These are phyloP conservation scores for Venturia pyrina DNA, from an alignment of 2,329 filamentous ascomycete genomes.

Conservation along the genomic window DNA sequence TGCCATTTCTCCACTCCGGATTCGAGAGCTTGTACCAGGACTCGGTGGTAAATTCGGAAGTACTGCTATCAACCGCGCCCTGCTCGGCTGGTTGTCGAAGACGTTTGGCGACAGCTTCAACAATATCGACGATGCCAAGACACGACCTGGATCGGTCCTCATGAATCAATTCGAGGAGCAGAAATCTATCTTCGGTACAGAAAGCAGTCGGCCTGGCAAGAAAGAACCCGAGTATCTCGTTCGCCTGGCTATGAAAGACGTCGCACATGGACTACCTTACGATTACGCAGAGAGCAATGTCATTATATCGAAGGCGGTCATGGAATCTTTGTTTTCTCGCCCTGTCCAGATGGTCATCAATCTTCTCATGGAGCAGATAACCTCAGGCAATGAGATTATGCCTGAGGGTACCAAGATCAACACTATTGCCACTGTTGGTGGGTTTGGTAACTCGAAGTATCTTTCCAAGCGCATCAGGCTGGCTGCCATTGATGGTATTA, in stretches of 20 bases:
- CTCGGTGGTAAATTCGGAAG: not conserved
- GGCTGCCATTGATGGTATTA: too few relatives aligned
- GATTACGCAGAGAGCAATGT: not conserved
- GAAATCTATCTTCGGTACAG: not conserved
- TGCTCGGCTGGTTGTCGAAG: not conserved
- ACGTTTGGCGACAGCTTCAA: not conserved
- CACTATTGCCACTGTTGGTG: too few relatives aligned
- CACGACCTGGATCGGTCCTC: not conserved
- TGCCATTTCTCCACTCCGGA: not conserved
- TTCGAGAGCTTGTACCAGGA: not conserved
- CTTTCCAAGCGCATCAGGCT: too few relatives aligned
- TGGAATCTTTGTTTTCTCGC: not conserved
- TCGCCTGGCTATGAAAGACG: not conserved
- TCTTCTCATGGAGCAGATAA: not conserved
- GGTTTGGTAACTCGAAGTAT: too few relatives aligned
- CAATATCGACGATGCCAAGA: not conserved
- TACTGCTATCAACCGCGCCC: not conserved
- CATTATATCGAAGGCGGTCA: not conserved
- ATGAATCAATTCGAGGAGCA: not conserved
- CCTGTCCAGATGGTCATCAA: not conserved
- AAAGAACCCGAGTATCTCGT: not conserved
- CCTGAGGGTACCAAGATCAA: too few relatives aligned
- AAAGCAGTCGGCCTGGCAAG: not conserved
- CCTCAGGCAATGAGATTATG: too few relatives aligned
- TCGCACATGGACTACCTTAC: not conserved